These are phyloP conservation scores for Sphaerobolus stellatus DNA, from an alignment of 1,284 basidiomycete genomes.

Conservation along the genomic window DNA sequence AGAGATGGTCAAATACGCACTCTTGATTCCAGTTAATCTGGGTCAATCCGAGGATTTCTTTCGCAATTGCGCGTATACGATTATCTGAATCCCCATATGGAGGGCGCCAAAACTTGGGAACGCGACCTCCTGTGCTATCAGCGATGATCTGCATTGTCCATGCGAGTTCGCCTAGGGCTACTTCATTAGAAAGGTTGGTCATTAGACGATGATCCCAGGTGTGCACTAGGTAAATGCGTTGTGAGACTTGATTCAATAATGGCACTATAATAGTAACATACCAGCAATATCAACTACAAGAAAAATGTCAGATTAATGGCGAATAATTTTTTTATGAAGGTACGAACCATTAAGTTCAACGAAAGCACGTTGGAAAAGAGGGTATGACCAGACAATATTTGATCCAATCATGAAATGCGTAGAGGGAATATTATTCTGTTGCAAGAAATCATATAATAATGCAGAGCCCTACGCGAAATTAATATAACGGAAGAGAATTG, in stretches of 20 bases:
- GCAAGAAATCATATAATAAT: constrained; percentile 56
- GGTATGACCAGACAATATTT: constrained; percentile 61
- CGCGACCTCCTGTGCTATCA: constrained; percentile 72
- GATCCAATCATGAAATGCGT: constrained; percentile 85
- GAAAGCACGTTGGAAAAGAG: constrained; percentile 54
- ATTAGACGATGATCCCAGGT: constrained; percentile 82
- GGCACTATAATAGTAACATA: background rate
- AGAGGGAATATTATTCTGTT: constrained; percentile 55
- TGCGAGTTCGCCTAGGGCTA: constrained; percentile 76
- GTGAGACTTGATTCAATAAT: background rate
- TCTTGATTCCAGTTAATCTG: constrained; percentile 82
- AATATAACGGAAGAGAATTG: constrained; percentile 5
- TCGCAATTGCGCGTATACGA: constrained; percentile 71
- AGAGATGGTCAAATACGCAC: constrained; percentile 39
- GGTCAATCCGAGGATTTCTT: constrained; percentile 66
- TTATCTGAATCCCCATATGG: constrained; percentile 77
- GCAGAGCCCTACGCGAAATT: constrained; percentile 29
- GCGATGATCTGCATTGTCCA: constrained; percentile 83
- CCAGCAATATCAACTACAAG: constrained; percentile 10
- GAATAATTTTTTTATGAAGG: constrained; percentile 1
- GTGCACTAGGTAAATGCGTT: constrained; percentile 45
- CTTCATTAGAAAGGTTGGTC: constrained; percentile 70
- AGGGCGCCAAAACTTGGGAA: constrained; percentile 75
- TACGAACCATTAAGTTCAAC: constrained; percentile 36
- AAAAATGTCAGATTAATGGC: background rate